phyloP scores from a whole-genome alignment of 352 stramenopile species.

The Phytophthora foliorum region DNA sequence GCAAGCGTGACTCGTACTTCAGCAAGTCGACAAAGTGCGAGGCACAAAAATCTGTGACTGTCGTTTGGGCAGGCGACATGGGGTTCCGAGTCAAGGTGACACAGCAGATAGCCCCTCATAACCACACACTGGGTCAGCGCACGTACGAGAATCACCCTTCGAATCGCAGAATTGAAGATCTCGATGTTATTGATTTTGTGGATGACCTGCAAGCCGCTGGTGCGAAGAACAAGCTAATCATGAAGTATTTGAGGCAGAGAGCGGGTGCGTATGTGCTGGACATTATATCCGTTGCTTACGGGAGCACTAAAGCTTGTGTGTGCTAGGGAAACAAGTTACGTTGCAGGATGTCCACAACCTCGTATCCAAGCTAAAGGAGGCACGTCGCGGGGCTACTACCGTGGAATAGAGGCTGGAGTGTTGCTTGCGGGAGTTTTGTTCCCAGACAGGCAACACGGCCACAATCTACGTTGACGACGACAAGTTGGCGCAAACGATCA shows the following conservation, averaged over 20 bases:
- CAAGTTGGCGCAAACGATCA: conserved; percentile 11
- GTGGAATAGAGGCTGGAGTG: background rate
- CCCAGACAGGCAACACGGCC: too few species aligned
- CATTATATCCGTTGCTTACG: background rate
- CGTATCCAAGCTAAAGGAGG: background rate
- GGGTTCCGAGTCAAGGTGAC: background rate
- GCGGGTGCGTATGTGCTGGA: background rate
- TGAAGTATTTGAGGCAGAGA: background rate
- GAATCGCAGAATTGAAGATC: background rate
- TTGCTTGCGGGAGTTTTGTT: too few species aligned
- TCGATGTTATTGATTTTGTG: background rate
- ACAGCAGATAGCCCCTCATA: background rate
- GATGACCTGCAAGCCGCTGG: background rate
- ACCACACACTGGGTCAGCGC: background rate
- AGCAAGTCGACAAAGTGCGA: background rate
- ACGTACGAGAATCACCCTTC: background rate
- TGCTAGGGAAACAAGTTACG: background rate
- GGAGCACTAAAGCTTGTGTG: background rate
- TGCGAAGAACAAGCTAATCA: background rate
- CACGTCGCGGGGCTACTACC: background rate
- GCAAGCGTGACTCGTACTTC: background rate
- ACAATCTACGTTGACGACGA: conserved; percentile 13
- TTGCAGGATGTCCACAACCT: background rate
- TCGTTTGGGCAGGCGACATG: background rate
- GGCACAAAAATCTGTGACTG: background rate